Base-by-base conservation (phyloP, 2,329 filamentous ascomycete species). In the Dactylonectria estremocensis region DNA sequence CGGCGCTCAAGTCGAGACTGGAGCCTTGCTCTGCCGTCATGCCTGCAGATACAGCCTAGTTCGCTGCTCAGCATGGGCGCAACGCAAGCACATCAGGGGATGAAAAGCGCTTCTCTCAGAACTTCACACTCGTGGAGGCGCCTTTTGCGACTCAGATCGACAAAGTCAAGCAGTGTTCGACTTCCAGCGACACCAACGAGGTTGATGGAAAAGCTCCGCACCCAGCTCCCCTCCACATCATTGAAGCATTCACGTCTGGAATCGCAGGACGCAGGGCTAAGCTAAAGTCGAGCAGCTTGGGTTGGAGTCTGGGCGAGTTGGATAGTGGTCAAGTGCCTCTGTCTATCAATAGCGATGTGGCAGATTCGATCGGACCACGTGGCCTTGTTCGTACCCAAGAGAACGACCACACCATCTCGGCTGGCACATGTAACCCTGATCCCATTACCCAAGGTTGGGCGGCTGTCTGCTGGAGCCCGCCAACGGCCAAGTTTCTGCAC, bases 201-300 rank as follows among this genome's bases (percentile, higher is more conserved):
- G 1, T 37, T 2, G 48, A 58, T 18, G 35, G 35, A 43, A 46
- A 46, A 2, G 67, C 60, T 14, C 73, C 70, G 4, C 61, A 67
- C 10, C 73, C 73, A 22, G 67, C 63, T n/a, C 72, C 72, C 0
- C 60, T 75, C 1, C 70, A 76, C 35, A 28, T 75, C 3, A 76
- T 74, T 7, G 62, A 75, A 14, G 67, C 72, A 3, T 43, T 62
- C 14, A 9, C 46, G 3, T 35, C 56, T 1, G 28, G 31, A 9
- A 54, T 33, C 9, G 28, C 40, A 5, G 28, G 31, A 9, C 55
- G 18, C 1, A 40, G 43, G 16, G 10, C 6, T 40, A 63, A 14
- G 50, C 37, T 9, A 60, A 69, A 56, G 64, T 58, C 20, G 35
- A 59, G 0, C 52, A 62, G 10, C 13, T 43, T 13, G 3, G 43